Evolutionary conservation across 768 basidiomycete species (phyloP).

Genomic region (Tulasnella sp.): DNA sequence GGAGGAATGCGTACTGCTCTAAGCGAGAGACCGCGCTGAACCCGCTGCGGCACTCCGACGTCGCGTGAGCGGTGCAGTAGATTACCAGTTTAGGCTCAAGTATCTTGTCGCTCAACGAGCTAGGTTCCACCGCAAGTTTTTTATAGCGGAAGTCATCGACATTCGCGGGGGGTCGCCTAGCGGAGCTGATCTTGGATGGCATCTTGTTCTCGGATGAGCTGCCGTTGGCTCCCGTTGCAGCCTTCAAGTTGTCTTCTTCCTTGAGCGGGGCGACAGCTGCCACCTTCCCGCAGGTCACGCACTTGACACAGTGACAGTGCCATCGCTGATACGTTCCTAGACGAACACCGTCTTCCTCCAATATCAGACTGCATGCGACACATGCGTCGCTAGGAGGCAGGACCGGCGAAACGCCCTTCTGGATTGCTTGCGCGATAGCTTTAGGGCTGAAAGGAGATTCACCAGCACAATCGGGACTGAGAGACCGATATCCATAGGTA

Average conservation of each 20-base stretch:
- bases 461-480: conserved; percentile 87
- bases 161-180: conserved; percentile 60
- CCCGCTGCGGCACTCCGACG: conserved; percentile 61
- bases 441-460: conserved; percentile 65
- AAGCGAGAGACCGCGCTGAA: conserved; percentile 90
- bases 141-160: conserved; percentile 76
- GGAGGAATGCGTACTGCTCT: conserved; percentile 95
- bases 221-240: conserved; percentile 45
- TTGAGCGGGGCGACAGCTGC: conserved; percentile 56
- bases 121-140: conserved; percentile 25
- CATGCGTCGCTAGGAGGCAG: conserved; percentile 67
- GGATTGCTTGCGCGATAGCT: conserved; percentile 37
- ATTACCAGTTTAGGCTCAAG: conserved; percentile 43
- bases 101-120: conserved; percentile 19
- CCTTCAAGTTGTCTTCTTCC: conserved; percentile 54
- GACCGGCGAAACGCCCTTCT: conserved; percentile 22
- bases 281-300: conserved; percentile 69
- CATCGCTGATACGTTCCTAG: conserved; percentile 75
- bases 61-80: conserved; percentile 74
- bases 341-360: conserved; percentile 96
- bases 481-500: conserved; percentile 87
- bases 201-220: too few relatives aligned
- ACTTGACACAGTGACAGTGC: conserved; percentile 63
- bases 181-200: too few relatives aligned
- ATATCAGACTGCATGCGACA: conserved; percentile 78